These are phyloP conservation scores for Beauveria rudraprayagi DNA, from an alignment of 2,329 filamentous ascomycete genomes.

Conservation along the genomic window DNA sequence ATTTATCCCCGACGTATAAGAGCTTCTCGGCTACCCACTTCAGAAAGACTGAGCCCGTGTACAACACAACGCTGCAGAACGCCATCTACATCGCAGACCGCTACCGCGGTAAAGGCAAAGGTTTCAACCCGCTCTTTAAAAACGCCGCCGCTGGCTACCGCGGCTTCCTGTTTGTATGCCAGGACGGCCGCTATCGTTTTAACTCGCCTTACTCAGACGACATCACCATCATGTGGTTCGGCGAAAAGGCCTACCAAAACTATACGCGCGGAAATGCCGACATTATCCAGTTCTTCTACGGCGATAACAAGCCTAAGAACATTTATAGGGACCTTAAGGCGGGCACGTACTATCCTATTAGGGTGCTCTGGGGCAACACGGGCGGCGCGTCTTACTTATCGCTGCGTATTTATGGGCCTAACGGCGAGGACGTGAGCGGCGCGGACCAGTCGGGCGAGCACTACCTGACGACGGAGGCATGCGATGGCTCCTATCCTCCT, in stretches of 20 bases:
- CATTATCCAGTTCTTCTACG: constrained; percentile 12
- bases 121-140: constrained; percentile 4
- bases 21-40: constrained; percentile 4
- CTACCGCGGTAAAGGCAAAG: not conserved
- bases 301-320: constrained; percentile 2
- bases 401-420: constrained; percentile 11
- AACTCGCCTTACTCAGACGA: constrained; percentile 13
- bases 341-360: constrained; percentile 12
- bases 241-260: not conserved
- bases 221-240: constrained; percentile 14
- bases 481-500: constrained; percentile 11
- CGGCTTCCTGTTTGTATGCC: constrained; percentile 11
- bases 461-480: constrained; percentile 12
- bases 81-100: constrained; percentile 7
- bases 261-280: constrained; percentile 11
- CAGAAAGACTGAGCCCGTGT: not conserved
- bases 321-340: constrained; percentile 1
- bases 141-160: constrained; percentile 11
- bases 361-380: constrained; percentile 13
- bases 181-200: constrained; percentile 9
- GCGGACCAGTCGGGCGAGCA: not conserved
- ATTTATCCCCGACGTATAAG: not conserved
- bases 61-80: not conserved
- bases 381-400: constrained; percentile 4
- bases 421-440: constrained; percentile 6